A percentile compares a stretch with the other conserved stretches of the same genome.
These are phyloP conservation scores for Populus pruinosa DNA, from an alignment of 345 rosid genomes.

Conservation along the genomic window DNA sequence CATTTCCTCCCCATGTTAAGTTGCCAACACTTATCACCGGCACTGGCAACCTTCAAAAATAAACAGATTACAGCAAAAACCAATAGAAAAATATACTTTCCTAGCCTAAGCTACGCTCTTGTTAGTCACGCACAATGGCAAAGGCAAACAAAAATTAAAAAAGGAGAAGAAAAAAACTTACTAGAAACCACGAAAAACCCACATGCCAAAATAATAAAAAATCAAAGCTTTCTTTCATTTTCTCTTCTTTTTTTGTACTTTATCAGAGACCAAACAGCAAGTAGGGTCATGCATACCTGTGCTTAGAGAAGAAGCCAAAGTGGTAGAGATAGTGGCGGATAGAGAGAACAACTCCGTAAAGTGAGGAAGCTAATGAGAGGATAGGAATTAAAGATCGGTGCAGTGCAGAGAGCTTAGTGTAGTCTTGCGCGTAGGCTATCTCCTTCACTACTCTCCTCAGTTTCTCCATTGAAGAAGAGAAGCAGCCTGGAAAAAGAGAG, in stretches of 20 bases:
- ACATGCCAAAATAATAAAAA: too few relatives aligned
- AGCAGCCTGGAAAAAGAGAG: neutral
- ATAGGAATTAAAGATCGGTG: constrained; percentile 9
- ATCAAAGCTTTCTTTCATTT: neutral
- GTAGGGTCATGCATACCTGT: constrained; percentile 31
- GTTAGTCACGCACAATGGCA: too few relatives aligned
- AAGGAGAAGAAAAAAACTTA: too few relatives aligned
- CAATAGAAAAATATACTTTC: too few relatives aligned
- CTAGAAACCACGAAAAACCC: too few relatives aligned
- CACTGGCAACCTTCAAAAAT: constrained; percentile 55
- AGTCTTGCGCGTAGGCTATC: constrained; percentile 7
- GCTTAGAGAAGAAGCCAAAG: constrained; percentile 41
- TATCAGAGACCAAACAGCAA: neutral
- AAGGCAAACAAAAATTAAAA: too few relatives aligned
- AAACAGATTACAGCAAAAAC: neutral
- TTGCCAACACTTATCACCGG: constrained; percentile 91
- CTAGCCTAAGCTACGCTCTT: too few relatives aligned
- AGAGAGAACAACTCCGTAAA: constrained; percentile 30
- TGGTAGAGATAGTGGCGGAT: constrained; percentile 55
- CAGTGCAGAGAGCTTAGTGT: constrained; percentile 3
- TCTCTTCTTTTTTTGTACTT: neutral
- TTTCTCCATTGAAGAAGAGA: constrained; percentile 8
- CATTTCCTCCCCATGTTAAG: constrained; percentile 90
- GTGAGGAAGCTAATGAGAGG: constrained; percentile 3
- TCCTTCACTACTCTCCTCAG: constrained; percentile 10